A percentile compares a stretch with the other conserved stretches of the same genome.
phyloP scores from a whole-genome alignment of 257 asterid genomes.

The Scutellaria barbata region DNA sequence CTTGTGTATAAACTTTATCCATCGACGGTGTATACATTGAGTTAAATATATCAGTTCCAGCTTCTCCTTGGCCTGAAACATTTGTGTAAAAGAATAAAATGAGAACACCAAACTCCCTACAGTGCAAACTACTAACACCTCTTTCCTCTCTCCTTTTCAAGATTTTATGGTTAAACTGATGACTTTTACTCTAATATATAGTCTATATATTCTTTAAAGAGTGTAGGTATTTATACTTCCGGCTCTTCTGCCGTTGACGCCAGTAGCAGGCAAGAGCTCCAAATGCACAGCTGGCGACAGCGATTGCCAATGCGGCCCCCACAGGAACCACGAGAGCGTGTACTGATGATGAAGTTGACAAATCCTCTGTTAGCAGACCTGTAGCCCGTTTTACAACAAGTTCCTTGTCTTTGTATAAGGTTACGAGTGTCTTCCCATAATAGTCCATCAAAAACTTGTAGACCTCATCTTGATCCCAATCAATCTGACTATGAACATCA shows the following conservation, averaged over 20 bases:
- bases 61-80: slow-evolving; percentile 90
- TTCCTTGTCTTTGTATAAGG: slow-evolving; percentile 63
- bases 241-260: slow-evolving; percentile 93
- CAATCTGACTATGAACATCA: slow-evolving; percentile 26
- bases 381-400: slow-evolving; percentile 35
- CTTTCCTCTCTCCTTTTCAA: neutral
- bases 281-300: slow-evolving; percentile 94
- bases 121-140: slow-evolving; percentile 35
- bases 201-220: slow-evolving; percentile 74
- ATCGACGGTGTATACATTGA: slow-evolving; percentile 37
- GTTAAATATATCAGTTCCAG: slow-evolving; percentile 71
- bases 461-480: slow-evolving; percentile 71
- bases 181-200: slow-evolving; percentile 30
- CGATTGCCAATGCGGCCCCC: slow-evolving; percentile 95
- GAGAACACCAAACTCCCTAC: slow-evolving; percentile 51
- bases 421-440: slow-evolving; percentile 64
- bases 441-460: slow-evolving; percentile 61
- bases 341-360: slow-evolving; percentile 49
- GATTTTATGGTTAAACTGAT: slow-evolving; percentile 18
- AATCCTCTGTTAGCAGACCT: slow-evolving; percentile 48
- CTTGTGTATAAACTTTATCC: slow-evolving; percentile 38
- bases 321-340: slow-evolving; percentile 80
- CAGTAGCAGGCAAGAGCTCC: slow-evolving; percentile 95
- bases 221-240: slow-evolving; percentile 89
- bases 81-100: slow-evolving; percentile 47